Evolutionary conservation across 148 eudicot species (phyloP), one percentile per base, ranked within the genome.

Genomic region (Rhododendron williamsianum): DNA sequence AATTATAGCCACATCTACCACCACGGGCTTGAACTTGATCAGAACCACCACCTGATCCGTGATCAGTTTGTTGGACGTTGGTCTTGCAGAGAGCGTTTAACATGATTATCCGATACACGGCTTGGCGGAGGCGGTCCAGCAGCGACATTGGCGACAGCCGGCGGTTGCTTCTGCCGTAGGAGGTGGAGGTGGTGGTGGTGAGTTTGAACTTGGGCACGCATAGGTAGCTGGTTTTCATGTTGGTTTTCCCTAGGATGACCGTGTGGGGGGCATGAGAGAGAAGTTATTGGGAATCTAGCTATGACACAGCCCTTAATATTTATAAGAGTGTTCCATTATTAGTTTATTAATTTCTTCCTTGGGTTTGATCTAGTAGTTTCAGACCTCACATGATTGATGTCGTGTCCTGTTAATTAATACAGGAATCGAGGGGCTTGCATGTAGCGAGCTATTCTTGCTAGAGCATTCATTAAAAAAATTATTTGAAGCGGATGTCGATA

Each of bases 31-130:
- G 27, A 63, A 9, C 74, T 10, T 71, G 38, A 71, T 71, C 83
- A 27, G 36, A 51, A 27, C 27, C 23, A 35, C 52, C 73, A 45
- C 80, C n/a, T 27, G 35, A 46, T 65, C 83, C 65, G n/a, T 46
- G 49, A 9, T 9, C 83, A 69, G 2, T 58, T 80, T 41, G 8
- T 60, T 86, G 83, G 45, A 41, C 45, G 65, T 23, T 76, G 77
- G 82, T 84, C 80, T 89, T 91, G 83, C 94, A 88, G 82, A 94
- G 89, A 86, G 97, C 94, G 13, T 94, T 92, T 13, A 87, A 38
- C 95, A 93, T 94, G 90, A 94, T 92, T 23, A 94, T 45, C n/a
- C 94, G 89, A 13, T 93, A 91, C 60, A 94, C 94, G 0, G 94
- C 94, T 80, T 85, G 92, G 1, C 94, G 95, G 56, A 94, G 88